Base-by-base conservation (phyloP, 768 basidiomycete genomes). In the Tremella fuciformis region DNA sequence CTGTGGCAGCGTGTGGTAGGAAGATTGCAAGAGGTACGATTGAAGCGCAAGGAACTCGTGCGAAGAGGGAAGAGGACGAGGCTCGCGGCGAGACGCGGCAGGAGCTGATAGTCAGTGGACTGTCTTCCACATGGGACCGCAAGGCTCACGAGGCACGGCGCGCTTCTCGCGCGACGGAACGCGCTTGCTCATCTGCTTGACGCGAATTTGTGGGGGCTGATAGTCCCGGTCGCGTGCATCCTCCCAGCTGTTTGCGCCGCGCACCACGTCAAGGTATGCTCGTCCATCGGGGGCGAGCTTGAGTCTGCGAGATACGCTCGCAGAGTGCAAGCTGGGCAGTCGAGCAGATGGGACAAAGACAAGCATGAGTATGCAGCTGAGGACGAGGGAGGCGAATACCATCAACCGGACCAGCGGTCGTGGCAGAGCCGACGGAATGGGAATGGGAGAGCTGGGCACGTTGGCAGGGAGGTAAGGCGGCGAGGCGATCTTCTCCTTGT, bases 41-140 rank as follows among this genome's bases (percentile, higher is more conserved):
- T 77, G 76, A 15, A 77, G 60, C 7, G 76, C 76, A 21, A 77
- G 66, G n/a, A 77, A 63, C 56, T 77, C 76, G 59, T 72, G 72
- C 1, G 65, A 50, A 1, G 60, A 21, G 2, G 74, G 69, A 6
- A 75, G 58, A 13, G 67, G 63, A 53, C 58, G 66, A 46, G 64
- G 21, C 38, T 39, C 29, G 29, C 29, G 42, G 42, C 22, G 42
- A 4, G 22, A 46, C 16, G 42, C 22, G n/a, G 42, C 22, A 22
- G 42, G 42, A 8, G 22, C 42, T 46, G n/a, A 8, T 6, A 8
- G 42, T 46, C 42, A 46, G 42, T 46, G 16, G 6, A 15, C n/a
- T 46, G 6, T 22, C 7, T 46, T 4, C 4, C 42, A 18, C 42
- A 46, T 22, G 4, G 42, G n/a, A 46, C 42, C 6, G n/a, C 6